Percentiles rank a stretch among this genome's conserved stretches.
Conservation (phyloP, 176 grass and related monocot genomes). For the Oryza meyeriana region DNA sequence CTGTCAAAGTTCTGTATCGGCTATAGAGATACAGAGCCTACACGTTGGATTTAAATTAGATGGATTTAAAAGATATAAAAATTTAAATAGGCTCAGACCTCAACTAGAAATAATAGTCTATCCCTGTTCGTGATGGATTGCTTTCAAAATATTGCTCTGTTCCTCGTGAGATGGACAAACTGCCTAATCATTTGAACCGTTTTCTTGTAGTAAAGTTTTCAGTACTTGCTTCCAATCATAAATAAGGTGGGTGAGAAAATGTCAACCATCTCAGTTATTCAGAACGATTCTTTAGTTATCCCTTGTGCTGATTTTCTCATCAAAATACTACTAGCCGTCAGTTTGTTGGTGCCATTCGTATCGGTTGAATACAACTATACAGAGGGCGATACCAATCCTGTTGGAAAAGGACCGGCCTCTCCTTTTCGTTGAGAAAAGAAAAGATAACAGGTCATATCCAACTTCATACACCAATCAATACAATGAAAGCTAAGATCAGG, state of each 20-base stretch:
- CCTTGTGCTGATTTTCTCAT: neutral
- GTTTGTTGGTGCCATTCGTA: neutral
- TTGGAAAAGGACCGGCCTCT: slow-evolving; percentile 6
- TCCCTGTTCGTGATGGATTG: too few relatives aligned
- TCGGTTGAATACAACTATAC: neutral
- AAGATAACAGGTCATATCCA: neutral
- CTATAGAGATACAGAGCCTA: too few relatives aligned
- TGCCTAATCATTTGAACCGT: neutral
- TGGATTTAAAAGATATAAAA: too few relatives aligned
- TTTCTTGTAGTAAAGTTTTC: neutral
- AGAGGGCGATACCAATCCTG: neutral
- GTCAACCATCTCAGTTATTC: neutral
- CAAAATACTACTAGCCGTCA: neutral
- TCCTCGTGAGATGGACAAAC: neutral
- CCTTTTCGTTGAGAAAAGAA: neutral
- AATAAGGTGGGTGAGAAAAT: neutral
- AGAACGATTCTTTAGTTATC: neutral
- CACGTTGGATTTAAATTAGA: too few relatives aligned
- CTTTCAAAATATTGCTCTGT: neutral
- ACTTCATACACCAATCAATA: slow-evolving; percentile 15
- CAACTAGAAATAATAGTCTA: too few relatives aligned
- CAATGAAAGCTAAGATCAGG: slow-evolving; percentile 4
- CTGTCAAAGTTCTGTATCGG: too few relatives aligned
- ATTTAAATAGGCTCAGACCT: too few relatives aligned
- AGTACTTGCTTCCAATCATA: neutral